Conservation (phyloP, 441 rosid species). For the Adansonia gregorii region DNA sequence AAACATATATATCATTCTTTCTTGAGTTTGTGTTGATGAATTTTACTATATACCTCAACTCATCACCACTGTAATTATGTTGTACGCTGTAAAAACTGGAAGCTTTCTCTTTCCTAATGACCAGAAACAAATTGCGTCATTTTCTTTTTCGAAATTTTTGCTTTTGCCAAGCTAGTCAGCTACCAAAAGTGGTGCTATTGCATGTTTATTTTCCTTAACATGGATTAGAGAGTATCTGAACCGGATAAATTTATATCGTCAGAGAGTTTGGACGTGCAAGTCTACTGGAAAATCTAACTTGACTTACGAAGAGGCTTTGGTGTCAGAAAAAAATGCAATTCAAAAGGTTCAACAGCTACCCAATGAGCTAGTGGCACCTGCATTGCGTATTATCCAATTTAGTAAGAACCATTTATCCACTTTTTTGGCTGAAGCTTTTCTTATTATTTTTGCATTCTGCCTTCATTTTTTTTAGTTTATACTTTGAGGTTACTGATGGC, state of each 20-base stretch:
- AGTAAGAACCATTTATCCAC: conserved; percentile 54
- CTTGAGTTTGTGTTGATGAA: background rate
- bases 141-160: background rate
- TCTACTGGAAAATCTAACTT: conserved; percentile 81
- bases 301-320: conserved; percentile 96
- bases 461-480: conserved; percentile 1
- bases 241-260: conserved; percentile 76
- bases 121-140: background rate
- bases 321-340: conserved; percentile 70
- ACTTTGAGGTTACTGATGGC: background rate
- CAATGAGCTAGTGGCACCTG: conserved; percentile 70
- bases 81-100: background rate
- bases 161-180: background rate
- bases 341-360: conserved; percentile 84
- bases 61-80: background rate
- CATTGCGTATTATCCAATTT: conserved; percentile 71
- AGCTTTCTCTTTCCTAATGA: conserved; percentile 8
- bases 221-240: conserved; percentile 72
- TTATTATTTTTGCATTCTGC: background rate
- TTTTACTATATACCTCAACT: background rate
- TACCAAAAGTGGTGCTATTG: conserved; percentile 12
- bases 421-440: background rate
- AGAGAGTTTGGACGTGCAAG: conserved; percentile 90
- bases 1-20: background rate
- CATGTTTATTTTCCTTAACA: conserved; percentile 50